Evolutionary conservation across 2,329 filamentous ascomycete genomes (phyloP).

Genomic region (Trichoderma asperellum): DNA sequence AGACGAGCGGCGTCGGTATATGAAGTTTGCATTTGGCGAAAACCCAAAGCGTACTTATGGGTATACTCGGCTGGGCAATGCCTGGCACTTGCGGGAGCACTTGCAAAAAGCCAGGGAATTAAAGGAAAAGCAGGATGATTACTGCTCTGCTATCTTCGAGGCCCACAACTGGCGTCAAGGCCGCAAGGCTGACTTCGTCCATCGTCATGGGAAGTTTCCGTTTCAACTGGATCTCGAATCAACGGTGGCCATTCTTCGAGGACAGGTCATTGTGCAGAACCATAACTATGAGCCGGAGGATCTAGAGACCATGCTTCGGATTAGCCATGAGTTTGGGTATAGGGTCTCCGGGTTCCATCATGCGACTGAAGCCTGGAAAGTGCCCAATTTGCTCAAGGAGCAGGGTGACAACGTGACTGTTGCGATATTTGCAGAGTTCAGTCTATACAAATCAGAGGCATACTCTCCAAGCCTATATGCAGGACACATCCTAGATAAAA

Average conservation of each 20-base stretch:
- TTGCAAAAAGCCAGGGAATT: slow-evolving; percentile 27
- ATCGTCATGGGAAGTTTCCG: slow-evolving; percentile 33
- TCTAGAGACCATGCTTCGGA: slow-evolving; percentile 48
- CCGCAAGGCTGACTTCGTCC: slow-evolving; percentile 17
- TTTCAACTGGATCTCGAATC: slow-evolving; percentile 47
- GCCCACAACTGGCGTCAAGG: not conserved
- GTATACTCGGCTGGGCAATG: slow-evolving; percentile 47
- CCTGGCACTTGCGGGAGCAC: slow-evolving; percentile 46
- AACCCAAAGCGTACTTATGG: slow-evolving; percentile 47
- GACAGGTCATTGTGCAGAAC: slow-evolving; percentile 47
- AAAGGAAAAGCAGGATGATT: slow-evolving; percentile 29
- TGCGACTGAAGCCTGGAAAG: slow-evolving; percentile 26
- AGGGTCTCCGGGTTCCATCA: slow-evolving; percentile 37
- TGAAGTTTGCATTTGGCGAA: slow-evolving; percentile 54
- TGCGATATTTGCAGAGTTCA: slow-evolving; percentile 49
- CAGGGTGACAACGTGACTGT: slow-evolving; percentile 47
- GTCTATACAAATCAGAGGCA: slow-evolving; percentile 49
- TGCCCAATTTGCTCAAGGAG: slow-evolving; percentile 29
- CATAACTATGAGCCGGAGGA: slow-evolving; percentile 52
- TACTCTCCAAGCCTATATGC: slow-evolving; percentile 48
- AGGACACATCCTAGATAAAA: slow-evolving; percentile 45
- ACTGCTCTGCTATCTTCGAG: slow-evolving; percentile 20
- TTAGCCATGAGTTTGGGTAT: slow-evolving; percentile 49
- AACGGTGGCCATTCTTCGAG: slow-evolving; percentile 46
- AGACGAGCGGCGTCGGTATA: slow-evolving; percentile 42